Base-by-base conservation (phyloP, 1,139 yeast genomes). In the Lodderomyces pseudojiufengensis region DNA sequence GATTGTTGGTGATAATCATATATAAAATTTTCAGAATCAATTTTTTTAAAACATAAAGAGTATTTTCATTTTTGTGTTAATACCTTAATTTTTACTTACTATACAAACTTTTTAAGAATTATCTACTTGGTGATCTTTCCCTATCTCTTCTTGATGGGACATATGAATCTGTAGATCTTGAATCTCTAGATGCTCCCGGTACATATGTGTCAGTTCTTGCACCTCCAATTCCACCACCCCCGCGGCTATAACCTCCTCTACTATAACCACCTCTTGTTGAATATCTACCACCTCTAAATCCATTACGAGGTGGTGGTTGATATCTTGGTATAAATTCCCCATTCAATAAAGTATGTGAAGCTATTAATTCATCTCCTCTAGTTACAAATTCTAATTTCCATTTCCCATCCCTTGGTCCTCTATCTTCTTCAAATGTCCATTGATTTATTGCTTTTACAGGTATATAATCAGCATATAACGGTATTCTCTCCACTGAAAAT, bases 391-490 rank as follows among this genome's bases (percentile, higher is more conserved):
- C 58, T 24, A 70, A 52, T 35, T 59, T 60, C 76, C 76, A 70
- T 34, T 65, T 51, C 1, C 73, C 76, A 46, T 69, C 61, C 30
- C 52, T 50, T 7, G 76, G 74, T 8, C 71, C 72, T 30, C 50
- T 51, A 38, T 63, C 68, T 45, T 70, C 76, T 46, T 70, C 73
- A 45, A 59, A 71, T 10, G 70, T 67, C 75, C 76, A 70, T 36
- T 59, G 61, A 40, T 63, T 65, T 13, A 69, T 58, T 12, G 72
- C 73, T 43, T 65, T 64, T 9, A 67, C 74, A 0, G 75, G 75
- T 26, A 70, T 63, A 45, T 52, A 70, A 44, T 70, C 76, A 28
- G 65, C 64, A 43, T 52, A 69, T 27, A 69, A 44, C 9, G 59
- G 57, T 27, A 49, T 50, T 43, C 67, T 49, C 13, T 52, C 52